phyloP scores from a whole-genome alignment of 805 yeast genomes.

The Candida khao-thaluensis region DNA sequence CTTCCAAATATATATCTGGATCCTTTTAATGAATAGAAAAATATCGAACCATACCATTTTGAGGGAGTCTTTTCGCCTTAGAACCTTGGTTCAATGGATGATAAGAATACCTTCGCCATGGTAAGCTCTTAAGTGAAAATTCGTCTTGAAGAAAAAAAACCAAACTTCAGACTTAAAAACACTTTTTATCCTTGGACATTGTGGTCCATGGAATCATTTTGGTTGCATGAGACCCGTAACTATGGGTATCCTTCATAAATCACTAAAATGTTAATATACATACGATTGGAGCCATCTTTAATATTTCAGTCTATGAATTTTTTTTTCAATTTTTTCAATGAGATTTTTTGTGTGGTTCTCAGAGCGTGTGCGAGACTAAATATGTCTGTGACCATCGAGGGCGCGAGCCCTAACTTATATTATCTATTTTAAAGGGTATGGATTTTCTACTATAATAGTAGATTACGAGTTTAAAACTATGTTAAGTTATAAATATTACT shows the following conservation, averaged over 20 bases:
- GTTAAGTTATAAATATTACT: too few species aligned
- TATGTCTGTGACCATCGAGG: not conserved
- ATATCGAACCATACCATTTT: not conserved
- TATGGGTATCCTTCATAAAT: conserved; percentile 31
- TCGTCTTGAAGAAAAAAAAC: not conserved
- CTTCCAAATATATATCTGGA: conserved; percentile 6
- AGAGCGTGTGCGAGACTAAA: not conserved
- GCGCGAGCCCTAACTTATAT: conserved; percentile 1
- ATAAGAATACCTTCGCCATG: conserved; percentile 1
- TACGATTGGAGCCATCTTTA: conserved; percentile 88
- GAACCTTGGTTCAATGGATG: too few species aligned
- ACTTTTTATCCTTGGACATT: not conserved
- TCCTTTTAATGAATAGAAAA: conserved; percentile 3
- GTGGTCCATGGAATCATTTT: not conserved
- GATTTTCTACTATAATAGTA: too few species aligned
- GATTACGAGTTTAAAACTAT: too few species aligned
- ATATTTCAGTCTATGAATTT: conserved; percentile 1
- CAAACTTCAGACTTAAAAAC: not conserved
- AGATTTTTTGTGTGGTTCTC: conserved; percentile 2
- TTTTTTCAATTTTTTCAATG: conserved; percentile 4
- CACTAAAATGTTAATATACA: conserved; percentile 40
- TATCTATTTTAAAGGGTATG: not conserved
- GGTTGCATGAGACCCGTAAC: conserved; percentile 28
- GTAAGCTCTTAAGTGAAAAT: conserved; percentile 5
- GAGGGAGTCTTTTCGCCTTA: too few species aligned